Evolutionary conservation across 192 early-diverging fungal genomes (phyloP), one percentile per base, ranked within the genome.

Genomic region (Entrophospora sp.): DNA sequence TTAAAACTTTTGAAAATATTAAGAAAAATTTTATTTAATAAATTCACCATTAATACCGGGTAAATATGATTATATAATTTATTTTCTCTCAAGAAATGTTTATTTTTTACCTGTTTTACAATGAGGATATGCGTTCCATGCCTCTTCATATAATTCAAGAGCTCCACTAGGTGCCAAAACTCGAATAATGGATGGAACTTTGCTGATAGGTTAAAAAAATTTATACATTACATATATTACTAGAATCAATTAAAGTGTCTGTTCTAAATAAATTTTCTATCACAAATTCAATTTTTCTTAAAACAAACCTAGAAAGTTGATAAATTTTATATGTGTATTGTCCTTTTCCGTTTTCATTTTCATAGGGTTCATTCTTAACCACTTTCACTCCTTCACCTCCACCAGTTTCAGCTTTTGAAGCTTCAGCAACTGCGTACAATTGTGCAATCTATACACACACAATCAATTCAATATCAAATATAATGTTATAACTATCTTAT

Each of bases 71-170:
- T 36, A 36, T 24, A 35, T 16, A 12, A 36, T 35, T 31, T 24
- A 18, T 36, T 36, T 18, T 28, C 0, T 57, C 8, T 36, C 2
- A 57, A 36, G n/a, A 70, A 34, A 7, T 35, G 6, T 31, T 20
- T 28, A 77, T 79, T 65, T 70, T 73, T 71, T 75, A 82, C 60
- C 60, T 53, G 64, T 66, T 16, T 66, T 66, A 42, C 64, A 66
- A 73, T 85, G 83, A 6, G 89, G 89, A 59, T 88, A 91, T 45
- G 85, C 89, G 70, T 91, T 91, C 89, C 89, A 91, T 45, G 89
- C 89, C 71, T 85, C 84, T 65, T 91, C 89, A 70, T 88, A 84
- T 35, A 89, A 74, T 52, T 85, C 80, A 60, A 89, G 77, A 4
- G 87, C 73, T 5, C 81, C 84, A 53, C 78, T 75, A 18, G 89